Evolutionary conservation across 495 filamentous ascomycete species (phyloP).

Genomic region (Parmelia sp.): DNA sequence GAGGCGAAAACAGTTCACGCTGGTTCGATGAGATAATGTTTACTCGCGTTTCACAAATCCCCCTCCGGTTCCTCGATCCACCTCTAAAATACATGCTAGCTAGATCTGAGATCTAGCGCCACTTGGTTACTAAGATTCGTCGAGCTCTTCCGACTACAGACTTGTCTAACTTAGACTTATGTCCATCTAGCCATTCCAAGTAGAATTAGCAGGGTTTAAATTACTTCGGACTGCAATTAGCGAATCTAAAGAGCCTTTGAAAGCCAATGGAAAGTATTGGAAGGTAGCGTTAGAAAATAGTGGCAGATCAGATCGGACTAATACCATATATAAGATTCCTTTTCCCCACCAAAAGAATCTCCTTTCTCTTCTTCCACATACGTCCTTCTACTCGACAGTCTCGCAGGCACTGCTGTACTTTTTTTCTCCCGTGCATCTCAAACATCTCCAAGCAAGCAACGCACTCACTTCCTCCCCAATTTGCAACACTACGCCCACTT

Average conservation of each 20-base stretch:
- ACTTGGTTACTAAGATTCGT: neutral
- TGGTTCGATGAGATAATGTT: neutral
- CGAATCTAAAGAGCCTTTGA: neutral
- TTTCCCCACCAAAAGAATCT: neutral
- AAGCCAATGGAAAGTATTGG: neutral
- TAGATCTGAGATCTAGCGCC: neutral
- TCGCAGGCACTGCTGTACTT: neutral
- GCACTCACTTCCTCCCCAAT: neutral
- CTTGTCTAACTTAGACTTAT: neutral
- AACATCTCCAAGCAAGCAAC: neutral
- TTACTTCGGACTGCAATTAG: neutral
- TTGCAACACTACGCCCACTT: neutral
- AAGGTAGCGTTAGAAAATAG: neutral
- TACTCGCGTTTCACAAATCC: neutral
- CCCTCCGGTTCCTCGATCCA: neutral
- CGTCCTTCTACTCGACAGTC: neutral
- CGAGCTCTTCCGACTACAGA: neutral
- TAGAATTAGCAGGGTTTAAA: neutral
- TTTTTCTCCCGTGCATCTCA: neutral
- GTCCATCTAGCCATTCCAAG: neutral
- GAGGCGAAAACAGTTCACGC: neutral
- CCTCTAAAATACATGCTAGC: neutral
- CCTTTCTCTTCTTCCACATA: constrained; percentile 5
- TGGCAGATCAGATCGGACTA: neutral
- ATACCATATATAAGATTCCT: neutral